Conservation (phyloP, 345 rosid species). For the Dipteronia dyeriana region DNA sequence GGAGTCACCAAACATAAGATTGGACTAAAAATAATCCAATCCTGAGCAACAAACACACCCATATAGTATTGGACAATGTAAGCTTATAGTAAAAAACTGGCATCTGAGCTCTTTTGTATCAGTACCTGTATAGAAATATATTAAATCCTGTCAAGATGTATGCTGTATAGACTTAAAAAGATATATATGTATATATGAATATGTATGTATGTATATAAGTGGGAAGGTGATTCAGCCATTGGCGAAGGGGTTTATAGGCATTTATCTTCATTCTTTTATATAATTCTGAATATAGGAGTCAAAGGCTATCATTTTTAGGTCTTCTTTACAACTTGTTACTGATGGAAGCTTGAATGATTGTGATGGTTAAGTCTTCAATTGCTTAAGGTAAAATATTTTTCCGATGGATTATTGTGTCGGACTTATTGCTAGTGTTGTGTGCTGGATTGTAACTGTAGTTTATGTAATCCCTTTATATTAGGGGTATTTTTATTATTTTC, state of each 20-base stretch:
- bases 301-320: not conserved
- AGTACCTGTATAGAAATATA: too few relatives aligned
- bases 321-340: not conserved
- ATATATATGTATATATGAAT: too few relatives aligned
- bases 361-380: not conserved
- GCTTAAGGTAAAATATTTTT: not conserved
- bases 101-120: not conserved
- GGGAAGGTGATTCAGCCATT: too few relatives aligned
- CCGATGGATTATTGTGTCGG: not conserved
- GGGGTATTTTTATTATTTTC: not conserved
- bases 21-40: too few relatives aligned
- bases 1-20: too few relatives aligned
- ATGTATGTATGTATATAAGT: too few relatives aligned
- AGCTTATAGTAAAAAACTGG: not conserved
- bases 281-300: too few relatives aligned
- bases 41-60: too few relatives aligned
- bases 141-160: too few relatives aligned
- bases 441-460: not conserved
- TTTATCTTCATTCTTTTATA: too few relatives aligned
- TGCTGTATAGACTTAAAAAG: too few relatives aligned
- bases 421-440: not conserved
- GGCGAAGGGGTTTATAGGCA: too few relatives aligned
- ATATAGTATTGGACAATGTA: not conserved
- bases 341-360: slow-evolving; percentile 6
- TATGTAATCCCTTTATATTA: not conserved